Conservation (phyloP, 345 rosid genomes). For the Eucalyptus guilfoylei region DNA sequence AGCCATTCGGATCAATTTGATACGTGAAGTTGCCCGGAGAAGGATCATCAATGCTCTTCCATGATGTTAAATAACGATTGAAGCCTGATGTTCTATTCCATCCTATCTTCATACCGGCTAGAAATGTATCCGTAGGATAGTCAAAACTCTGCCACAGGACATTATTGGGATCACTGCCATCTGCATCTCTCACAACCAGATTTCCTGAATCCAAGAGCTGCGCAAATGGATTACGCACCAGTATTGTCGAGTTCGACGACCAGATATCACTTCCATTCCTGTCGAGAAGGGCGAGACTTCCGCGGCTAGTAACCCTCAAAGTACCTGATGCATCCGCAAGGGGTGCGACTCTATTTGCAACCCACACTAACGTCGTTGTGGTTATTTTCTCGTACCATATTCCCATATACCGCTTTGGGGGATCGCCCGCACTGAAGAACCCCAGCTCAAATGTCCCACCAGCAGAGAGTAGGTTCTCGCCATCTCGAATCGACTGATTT, state of each 20-base stretch:
- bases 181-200: slow-evolving; percentile 13
- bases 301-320: background rate
- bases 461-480: background rate
- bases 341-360: background rate
- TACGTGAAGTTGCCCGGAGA: slow-evolving; percentile 5
- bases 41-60: slow-evolving; percentile 38
- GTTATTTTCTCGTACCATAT: slow-evolving; percentile 16
- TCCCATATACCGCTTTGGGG: slow-evolving; percentile 5
- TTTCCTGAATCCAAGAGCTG: slow-evolving; percentile 39
- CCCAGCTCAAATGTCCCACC: slow-evolving; percentile 12
- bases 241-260: background rate
- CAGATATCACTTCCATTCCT: background rate
- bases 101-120: slow-evolving; percentile 43
- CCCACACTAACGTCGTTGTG: background rate
- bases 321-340: background rate
- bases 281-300: background rate
- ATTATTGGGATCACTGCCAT: background rate
- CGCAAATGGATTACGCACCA: background rate
- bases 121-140: slow-evolving; percentile 20
- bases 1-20: slow-evolving; percentile 9
- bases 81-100: slow-evolving; percentile 14
- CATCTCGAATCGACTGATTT: background rate
- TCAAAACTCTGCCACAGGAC: slow-evolving; percentile 55
- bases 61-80: slow-evolving; percentile 16
- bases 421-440: slow-evolving; percentile 1